phyloP scores from a whole-genome alignment of 768 basidiomycete genomes.

The Hygrophoropsis aurantiaca region DNA sequence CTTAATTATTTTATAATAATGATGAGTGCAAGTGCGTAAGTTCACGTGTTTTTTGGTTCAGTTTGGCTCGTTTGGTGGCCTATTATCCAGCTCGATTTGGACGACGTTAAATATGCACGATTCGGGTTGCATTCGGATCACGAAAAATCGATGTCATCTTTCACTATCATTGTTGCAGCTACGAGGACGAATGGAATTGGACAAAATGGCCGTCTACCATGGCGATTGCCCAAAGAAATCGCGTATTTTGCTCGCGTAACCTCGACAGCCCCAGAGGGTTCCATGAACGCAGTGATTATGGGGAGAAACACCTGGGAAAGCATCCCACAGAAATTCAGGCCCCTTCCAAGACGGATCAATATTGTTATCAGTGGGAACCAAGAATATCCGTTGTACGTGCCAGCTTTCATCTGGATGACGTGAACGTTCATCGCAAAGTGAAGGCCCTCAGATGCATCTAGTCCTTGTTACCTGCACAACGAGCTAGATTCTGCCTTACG shows the following conservation, averaged over 20 bases:
- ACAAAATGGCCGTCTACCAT: conserved; percentile 71
- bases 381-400: conserved; percentile 61
- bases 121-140: no score
- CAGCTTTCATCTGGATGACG: neutral
- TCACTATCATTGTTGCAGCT: conserved; percentile 94
- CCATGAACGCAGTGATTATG: conserved; percentile 84
- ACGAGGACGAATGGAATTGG: conserved; percentile 90
- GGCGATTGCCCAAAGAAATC: conserved; percentile 88
- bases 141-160: conserved; percentile 47
- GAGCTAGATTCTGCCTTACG: conserved; percentile 19
- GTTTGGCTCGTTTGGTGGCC: neutral
- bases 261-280: conserved; percentile 51
- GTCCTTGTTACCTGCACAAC: conserved; percentile 30
- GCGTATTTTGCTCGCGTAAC: conserved; percentile 89
- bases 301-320: conserved; percentile 98
- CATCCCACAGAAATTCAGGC: conserved; percentile 83
- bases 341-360: conserved; percentile 74
- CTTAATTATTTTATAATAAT: no score
- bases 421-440: no score
- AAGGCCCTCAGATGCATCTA: conserved; percentile 1
- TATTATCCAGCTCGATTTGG: neutral
- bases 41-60: no score
- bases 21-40: no score
- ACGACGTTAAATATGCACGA: no score
- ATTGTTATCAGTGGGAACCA: conserved; percentile 69